These are phyloP conservation scores for Diplodia seriata DNA, from an alignment of 2,329 filamentous ascomycete species.

Conservation along the genomic window DNA sequence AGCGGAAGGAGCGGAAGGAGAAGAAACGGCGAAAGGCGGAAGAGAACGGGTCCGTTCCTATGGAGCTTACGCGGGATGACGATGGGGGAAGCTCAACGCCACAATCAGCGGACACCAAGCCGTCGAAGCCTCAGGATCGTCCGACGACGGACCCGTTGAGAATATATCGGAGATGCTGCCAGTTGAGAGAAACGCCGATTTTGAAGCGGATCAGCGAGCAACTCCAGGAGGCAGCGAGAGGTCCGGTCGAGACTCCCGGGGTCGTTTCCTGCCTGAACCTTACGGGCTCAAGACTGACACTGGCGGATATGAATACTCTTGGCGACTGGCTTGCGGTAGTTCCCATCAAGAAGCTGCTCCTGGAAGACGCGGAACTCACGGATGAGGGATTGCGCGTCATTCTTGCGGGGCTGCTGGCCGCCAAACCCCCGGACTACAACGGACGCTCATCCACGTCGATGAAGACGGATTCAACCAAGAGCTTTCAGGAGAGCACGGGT, in stretches of 20 bases:
- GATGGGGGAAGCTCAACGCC: constrained; percentile 51
- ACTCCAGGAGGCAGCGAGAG: constrained; percentile 74
- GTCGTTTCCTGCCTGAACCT: constrained; percentile 83
- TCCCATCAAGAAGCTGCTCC: constrained; percentile 81
- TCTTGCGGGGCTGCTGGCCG: constrained; percentile 82
- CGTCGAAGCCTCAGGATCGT: constrained; percentile 63
- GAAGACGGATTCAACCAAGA: constrained; percentile 37
- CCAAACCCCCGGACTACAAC: constrained; percentile 69
- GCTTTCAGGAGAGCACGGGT: constrained; percentile 62
- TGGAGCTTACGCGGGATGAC: constrained; percentile 76
- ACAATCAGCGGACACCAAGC: constrained; percentile 40
- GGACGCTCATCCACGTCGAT: constrained; percentile 43
- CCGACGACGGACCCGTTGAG: constrained; percentile 90
- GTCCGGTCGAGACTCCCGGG: constrained; percentile 69
- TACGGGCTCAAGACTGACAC: constrained; percentile 80
- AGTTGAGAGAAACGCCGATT: constrained; percentile 89
- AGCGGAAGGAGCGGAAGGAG: constrained; percentile 90
- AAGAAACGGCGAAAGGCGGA: constrained; percentile 84
- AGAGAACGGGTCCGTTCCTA: constrained; percentile 83
- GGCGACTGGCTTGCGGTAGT: constrained; percentile 95
- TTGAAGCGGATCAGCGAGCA: constrained; percentile 92
- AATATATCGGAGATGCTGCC: constrained; percentile 94
- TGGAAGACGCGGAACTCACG: constrained; percentile 86
- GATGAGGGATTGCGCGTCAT: constrained; percentile 89
- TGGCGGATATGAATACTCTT: constrained; percentile 83